These are phyloP conservation scores for Climacium dendroides DNA, from an alignment of 225 moss, liverwort and hornwort genomes.

Conservation along the genomic window DNA sequence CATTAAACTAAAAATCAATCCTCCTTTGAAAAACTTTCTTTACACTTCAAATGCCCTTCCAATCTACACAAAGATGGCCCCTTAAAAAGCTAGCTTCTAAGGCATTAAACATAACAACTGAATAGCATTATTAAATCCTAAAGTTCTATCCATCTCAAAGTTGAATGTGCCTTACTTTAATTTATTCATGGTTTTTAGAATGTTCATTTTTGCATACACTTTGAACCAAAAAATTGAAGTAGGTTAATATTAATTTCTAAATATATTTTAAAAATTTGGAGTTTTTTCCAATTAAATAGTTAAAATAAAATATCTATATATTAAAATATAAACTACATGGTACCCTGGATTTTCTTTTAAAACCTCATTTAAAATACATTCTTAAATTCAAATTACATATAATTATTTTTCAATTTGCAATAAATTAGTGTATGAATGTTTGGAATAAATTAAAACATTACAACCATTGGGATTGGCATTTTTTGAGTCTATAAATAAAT, in stretches of 20 bases:
- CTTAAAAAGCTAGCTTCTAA: background rate
- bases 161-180: background rate
- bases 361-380: too few species aligned
- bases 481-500: too few species aligned
- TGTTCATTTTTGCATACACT: background rate
- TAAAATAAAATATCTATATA: background rate
- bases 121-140: too few species aligned
- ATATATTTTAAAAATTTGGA: too few species aligned
- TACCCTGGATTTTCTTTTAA: background rate
- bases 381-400: too few species aligned
- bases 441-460: too few species aligned
- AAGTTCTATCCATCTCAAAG: background rate
- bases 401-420: too few species aligned
- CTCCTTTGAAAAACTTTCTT: background rate
- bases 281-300: background rate
- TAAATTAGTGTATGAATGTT: too few species aligned
- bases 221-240: background rate
- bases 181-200: background rate
- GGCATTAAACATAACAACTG: background rate
- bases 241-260: background rate
- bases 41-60: background rate
- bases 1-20: background rate
- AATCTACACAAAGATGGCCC: background rate
- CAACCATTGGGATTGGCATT: too few species aligned
- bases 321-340: background rate